Evolutionary conservation across 495 filamentous ascomycete species (phyloP), one percentile per base, ranked within the genome.

Genomic region (Xylaria intraflava): DNA sequence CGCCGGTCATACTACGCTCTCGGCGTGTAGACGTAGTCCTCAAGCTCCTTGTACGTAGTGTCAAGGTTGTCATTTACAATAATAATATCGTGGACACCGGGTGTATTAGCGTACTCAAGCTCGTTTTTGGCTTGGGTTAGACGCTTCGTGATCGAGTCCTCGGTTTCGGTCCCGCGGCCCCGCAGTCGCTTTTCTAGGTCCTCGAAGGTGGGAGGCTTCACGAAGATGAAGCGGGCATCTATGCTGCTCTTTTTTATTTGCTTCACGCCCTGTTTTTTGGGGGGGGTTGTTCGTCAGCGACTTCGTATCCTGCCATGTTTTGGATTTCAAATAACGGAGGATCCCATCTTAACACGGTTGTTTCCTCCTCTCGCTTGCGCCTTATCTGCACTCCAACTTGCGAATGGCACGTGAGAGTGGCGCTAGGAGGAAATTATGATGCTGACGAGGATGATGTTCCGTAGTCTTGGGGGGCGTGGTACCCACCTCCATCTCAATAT

Each of bases 1-100:
- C 41, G 19, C 41, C 44, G 16, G 41, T 14, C 50, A 20, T 14
- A 5, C 29, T 65, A 67, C n/a, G 58, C 56, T 16, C 57, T 47
- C 5, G 66, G 66, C 56, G 68, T 67, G 55, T 77, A 80, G 44
- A 81, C 66, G 46, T 74, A 95, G 44, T 80, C 80, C 67, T 84
- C 82, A 43, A 96, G 68, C 69, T 95, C 86, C 57, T 69, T 67
- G 72, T 89, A 96, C 2, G 93, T 89, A 59, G 69, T 83, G 53
- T 96, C 89, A 57, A 96, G 67, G 62, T 95, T 82, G 68, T 94
- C 86, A 64, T 98, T 98, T 30, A 96, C 84, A 55, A 98, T 83
- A 49, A 89, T 83, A 70, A 82, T 81, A 59, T 96, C 93, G 69
- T 93, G 87, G 9, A 84, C 83, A 14, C 86, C 90, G 0, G 80